Evolutionary conservation across 2,329 filamentous ascomycete species (phyloP).

Genomic region (Hysterium pulicare): DNA sequence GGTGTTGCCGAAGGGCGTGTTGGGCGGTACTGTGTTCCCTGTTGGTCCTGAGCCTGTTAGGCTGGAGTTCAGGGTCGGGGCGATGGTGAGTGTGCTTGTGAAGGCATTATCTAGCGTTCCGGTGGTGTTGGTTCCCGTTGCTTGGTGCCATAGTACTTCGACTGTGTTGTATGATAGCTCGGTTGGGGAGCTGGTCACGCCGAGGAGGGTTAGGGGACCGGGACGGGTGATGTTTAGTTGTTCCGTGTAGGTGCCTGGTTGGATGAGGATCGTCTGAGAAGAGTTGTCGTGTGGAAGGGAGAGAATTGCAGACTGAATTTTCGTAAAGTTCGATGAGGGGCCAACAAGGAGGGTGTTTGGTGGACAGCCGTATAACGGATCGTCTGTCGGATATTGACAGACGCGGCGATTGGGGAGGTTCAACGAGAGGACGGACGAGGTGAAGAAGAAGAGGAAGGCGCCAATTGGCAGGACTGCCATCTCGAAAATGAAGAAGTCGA

Average conservation of each 20-base stretch:
- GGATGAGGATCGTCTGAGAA: constrained; percentile 56
- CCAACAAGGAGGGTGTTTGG: constrained; percentile 29
- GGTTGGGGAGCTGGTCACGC: constrained; percentile 52
- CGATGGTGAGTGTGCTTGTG: constrained; percentile 60
- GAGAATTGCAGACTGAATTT: constrained; percentile 48
- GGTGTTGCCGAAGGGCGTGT: constrained; percentile 60
- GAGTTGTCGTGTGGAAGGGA: constrained; percentile 46
- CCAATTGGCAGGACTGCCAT: too few species aligned
- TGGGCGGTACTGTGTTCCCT: constrained; percentile 57
- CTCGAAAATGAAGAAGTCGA: too few species aligned
- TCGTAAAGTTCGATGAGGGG: constrained; percentile 23
- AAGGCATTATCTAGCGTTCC: constrained; percentile 58
- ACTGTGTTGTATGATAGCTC: constrained; percentile 50
- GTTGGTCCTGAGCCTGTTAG: constrained; percentile 61
- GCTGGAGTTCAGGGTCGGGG: constrained; percentile 61
- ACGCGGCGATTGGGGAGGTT: constrained; percentile 6
- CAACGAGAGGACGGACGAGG: background rate
- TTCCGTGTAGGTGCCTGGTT: constrained; percentile 59
- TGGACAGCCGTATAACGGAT: constrained; percentile 41
- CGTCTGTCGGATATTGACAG: constrained; percentile 37
- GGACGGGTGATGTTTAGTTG: constrained; percentile 63
- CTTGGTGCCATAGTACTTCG: constrained; percentile 57
- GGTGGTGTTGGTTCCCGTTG: constrained; percentile 46
- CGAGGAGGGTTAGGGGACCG: constrained; percentile 60
- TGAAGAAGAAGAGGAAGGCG: background rate